Evolutionary conservation across 805 yeast genomes (phyloP), one percentile per base, ranked within the genome.

Genomic region (Cyberlindnera veronae): DNA sequence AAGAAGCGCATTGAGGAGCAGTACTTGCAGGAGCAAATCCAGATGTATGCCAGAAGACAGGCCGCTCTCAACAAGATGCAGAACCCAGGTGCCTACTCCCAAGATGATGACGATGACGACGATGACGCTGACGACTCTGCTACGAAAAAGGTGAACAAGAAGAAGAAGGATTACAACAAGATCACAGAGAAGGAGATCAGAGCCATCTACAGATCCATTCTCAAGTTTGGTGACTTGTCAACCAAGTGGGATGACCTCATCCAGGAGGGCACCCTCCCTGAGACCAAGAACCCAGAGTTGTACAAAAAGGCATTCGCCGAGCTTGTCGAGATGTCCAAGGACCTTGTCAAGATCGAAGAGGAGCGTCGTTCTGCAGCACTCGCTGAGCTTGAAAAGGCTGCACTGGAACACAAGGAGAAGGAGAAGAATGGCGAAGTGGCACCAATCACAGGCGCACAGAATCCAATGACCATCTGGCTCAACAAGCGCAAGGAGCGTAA

Each of bases 151-250:
- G 47, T 57, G 52, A 36, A 34, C n/a, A 49, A 58, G 50, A 49
- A 62, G 55, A 55, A 58, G 59, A 53, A 63, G 34, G 75, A 47
- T 65, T 44, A 73, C 43, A 74, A 72, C 48, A 67, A 77, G 34
- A 70, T 93, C 47, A 80, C 85, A 2, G 99, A 93, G 53, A 77
- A 84, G 53, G 98, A 93, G 57, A 72, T 90, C 34, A 77, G 99
- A 54, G 83, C 84, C 16, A 72, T 93, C 15, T 93, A 91, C 65
- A 76, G 87, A 52, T 81, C 95, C 2, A 79, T 91, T 36, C 67
- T 91, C 54, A 76, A 85, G 47, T 75, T 77, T 49, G 99, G 99
- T 45, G 89, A 88, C 54, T 68, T 93, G 42, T 61, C 77, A 6
- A 76, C 76, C 20, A 76, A 76, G 57, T 84, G 95, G 84, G 95